These are phyloP conservation scores for Mycena indigotica DNA, from an alignment of 768 basidiomycete genomes.

Conservation along the genomic window DNA sequence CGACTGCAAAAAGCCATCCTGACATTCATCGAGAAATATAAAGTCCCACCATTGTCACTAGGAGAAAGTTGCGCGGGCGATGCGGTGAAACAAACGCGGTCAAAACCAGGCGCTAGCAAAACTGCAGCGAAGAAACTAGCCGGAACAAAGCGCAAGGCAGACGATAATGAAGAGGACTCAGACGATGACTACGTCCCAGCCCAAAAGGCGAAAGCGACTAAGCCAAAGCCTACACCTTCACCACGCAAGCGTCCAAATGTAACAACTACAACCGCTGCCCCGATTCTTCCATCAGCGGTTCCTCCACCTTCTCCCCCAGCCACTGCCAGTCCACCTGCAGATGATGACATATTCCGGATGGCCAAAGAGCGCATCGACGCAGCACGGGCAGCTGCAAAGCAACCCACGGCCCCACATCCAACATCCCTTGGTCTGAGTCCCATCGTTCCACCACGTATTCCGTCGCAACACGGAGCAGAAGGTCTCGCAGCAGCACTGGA, in stretches of 20 bases:
- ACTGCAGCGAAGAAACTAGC: neutral
- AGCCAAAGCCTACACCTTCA: neutral
- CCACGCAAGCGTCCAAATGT: constrained; percentile 11
- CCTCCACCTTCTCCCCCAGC: constrained; percentile 2
- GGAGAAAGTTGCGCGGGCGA: constrained; percentile 25
- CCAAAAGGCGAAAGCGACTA: neutral
- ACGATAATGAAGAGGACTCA: constrained; percentile 23
- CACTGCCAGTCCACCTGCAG: neutral
- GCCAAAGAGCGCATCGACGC: constrained; percentile 9
- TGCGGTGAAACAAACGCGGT: constrained; percentile 7
- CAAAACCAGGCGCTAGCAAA: neutral
- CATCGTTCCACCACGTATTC: neutral
- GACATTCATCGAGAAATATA: constrained; percentile 44
- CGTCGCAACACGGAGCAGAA: neutral
- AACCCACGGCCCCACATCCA: neutral
- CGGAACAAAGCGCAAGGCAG: constrained; percentile 24
- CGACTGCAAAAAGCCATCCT: constrained; percentile 58
- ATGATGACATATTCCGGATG: neutral
- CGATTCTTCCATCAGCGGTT: neutral
- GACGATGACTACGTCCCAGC: constrained; percentile 22
- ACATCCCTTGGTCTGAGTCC: neutral
- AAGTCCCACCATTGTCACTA: neutral
- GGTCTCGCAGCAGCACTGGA: neutral
- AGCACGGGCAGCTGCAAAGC: neutral
- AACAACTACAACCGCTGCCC: neutral